phyloP scores from a whole-genome alignment of 805 yeast species.

The Wickerhamia fluorescens region DNA sequence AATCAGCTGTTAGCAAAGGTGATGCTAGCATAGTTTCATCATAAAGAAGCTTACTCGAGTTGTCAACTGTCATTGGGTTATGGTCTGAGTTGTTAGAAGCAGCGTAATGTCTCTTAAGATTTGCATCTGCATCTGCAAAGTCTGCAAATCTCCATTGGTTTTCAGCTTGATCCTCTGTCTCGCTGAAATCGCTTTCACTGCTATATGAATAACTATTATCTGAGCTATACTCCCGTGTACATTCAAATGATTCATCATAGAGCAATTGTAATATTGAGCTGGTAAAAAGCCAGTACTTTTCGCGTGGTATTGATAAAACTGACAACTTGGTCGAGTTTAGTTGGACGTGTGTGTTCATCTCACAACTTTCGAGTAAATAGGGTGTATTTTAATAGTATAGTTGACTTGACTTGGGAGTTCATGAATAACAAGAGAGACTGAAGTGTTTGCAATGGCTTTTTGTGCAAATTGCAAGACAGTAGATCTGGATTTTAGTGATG shows the following conservation, averaged over 20 bases:
- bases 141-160: constrained; percentile 3
- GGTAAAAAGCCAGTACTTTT: constrained; percentile 46
- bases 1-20: neutral
- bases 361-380: constrained; percentile 1
- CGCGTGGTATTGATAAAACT: constrained; percentile 47
- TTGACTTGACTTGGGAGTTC: neutral
- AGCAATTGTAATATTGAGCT: constrained; percentile 45
- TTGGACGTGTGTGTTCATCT: constrained; percentile 43
- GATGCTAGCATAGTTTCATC: neutral
- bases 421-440: too few relatives aligned
- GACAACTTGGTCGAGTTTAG: constrained; percentile 40
- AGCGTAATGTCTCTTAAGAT: constrained; percentile 2
- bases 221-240: constrained; percentile 1
- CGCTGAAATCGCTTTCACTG: constrained; percentile 6
- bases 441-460: too few relatives aligned
- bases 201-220: constrained; percentile 1
- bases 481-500: too few relatives aligned
- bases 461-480: too few relatives aligned
- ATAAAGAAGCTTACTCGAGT: constrained; percentile 30
- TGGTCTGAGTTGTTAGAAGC: constrained; percentile 1
- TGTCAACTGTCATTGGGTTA: constrained; percentile 11
- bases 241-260: constrained; percentile 24
- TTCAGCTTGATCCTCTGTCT: constrained; percentile 7
- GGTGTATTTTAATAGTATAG: constrained; percentile 1
- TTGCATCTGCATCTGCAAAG: constrained; percentile 2